phyloP scores from a whole-genome alignment of 306 rosid genomes.

The Fragaria ananassa region DNA sequence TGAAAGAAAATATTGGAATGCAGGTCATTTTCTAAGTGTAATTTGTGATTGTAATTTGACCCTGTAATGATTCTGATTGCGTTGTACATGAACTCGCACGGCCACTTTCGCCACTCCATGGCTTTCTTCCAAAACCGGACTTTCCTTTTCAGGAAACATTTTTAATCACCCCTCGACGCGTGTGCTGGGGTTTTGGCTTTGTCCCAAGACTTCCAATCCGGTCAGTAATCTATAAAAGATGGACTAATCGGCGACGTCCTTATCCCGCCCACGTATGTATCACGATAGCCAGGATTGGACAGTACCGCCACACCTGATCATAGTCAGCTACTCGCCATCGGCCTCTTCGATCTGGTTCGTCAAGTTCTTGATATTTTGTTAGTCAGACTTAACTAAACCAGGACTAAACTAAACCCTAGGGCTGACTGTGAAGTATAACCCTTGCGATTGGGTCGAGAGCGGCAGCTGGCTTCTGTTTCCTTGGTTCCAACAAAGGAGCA shows the following conservation, averaged over 20 bases:
- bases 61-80: neutral
- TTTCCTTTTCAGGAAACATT: neutral
- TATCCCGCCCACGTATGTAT: constrained; percentile 18
- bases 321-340: neutral
- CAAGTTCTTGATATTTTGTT: neutral
- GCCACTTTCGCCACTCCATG: neutral
- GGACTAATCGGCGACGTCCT: constrained; percentile 7
- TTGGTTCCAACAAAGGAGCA: constrained; percentile 39
- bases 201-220: constrained; percentile 14
- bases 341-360: neutral
- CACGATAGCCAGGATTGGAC: neutral
- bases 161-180: constrained; percentile 7
- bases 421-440: neutral
- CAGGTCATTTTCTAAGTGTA: neutral
- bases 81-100: neutral
- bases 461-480: constrained; percentile 51
- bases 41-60: neutral
- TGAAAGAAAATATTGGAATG: neutral
- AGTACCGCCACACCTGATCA: constrained; percentile 13
- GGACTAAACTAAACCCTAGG: constrained; percentile 5
- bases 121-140: neutral
- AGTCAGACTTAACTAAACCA: neutral
- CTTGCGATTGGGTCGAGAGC: neutral
- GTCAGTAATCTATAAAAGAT: constrained; percentile 1
- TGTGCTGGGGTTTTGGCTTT: neutral